Conservation (phyloP, 495 filamentous ascomycete species). For the Astrothelium subdiscretum region DNA sequence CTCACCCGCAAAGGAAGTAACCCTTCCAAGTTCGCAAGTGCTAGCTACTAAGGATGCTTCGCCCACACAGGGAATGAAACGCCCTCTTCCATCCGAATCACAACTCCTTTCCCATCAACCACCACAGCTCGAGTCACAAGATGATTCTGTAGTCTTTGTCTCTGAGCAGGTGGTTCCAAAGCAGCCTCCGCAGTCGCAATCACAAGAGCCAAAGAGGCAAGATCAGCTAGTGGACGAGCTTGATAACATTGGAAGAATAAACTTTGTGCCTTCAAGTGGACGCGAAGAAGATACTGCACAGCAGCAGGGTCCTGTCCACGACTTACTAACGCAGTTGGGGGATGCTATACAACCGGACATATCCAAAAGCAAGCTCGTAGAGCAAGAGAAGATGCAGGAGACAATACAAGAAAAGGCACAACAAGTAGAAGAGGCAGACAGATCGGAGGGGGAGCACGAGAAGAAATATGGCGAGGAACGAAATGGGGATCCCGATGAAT, state of each 20-base stretch:
- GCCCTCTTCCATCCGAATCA: conserved; percentile 11
- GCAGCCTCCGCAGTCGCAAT: neutral
- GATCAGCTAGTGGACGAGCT: neutral
- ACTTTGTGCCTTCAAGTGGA: too few species aligned
- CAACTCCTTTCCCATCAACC: conserved; percentile 19
- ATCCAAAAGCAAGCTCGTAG: neutral
- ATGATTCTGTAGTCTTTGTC: neutral
- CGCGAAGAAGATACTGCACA: neutral
- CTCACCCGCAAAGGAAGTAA: neutral
- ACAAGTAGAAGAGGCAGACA: neutral
- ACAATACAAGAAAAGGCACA: neutral
- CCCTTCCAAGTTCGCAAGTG: neutral
- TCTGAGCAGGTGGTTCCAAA: neutral
- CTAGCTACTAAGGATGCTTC: neutral
- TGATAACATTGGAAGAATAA: too few species aligned
- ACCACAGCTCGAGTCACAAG: neutral
- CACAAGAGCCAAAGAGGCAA: neutral
- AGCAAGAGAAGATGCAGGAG: neutral
- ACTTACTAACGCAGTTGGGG: neutral
- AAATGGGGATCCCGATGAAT: neutral
- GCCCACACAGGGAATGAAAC: neutral
- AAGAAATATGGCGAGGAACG: neutral
- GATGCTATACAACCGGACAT: neutral
- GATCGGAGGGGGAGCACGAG: neutral
- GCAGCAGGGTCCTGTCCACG: neutral